These are phyloP conservation scores for Ceratobasidium sp. DNA, from an alignment of 1,284 basidiomycete genomes.

Conservation along the genomic window DNA sequence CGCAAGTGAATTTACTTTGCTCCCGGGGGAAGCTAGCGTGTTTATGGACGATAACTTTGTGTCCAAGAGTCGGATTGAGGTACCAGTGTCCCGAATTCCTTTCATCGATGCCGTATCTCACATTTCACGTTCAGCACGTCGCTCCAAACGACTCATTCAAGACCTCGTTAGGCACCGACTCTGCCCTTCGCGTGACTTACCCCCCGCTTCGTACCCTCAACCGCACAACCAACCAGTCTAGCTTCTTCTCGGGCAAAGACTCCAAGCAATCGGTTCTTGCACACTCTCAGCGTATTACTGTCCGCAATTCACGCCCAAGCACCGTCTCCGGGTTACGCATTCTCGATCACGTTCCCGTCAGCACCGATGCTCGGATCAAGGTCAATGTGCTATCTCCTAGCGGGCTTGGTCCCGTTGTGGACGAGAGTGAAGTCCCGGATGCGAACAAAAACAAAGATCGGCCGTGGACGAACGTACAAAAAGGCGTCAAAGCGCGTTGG, in stretches of 20 bases:
- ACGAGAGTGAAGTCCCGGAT: slow-evolving; percentile 2
- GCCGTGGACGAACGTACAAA: slow-evolving; percentile 4
- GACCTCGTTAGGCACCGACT: slow-evolving; percentile 48
- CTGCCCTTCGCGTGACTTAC: slow-evolving; percentile 50
- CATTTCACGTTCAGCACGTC: slow-evolving; percentile 33
- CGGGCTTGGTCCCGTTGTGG: slow-evolving; percentile 34
- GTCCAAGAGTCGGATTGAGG: slow-evolving; percentile 47
- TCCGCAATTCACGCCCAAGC: slow-evolving; percentile 51
- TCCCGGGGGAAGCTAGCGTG: slow-evolving; percentile 49
- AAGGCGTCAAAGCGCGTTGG: slow-evolving; percentile 37
- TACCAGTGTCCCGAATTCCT: background rate
- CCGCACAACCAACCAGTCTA: slow-evolving; percentile 39
- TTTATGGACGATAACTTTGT: slow-evolving; percentile 52
- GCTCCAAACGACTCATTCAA: slow-evolving; percentile 48
- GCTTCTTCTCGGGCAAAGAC: slow-evolving; percentile 14
- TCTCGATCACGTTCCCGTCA: slow-evolving; percentile 51
- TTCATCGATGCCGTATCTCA: background rate
- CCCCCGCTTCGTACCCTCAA: slow-evolving; percentile 50
- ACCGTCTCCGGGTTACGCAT: slow-evolving; percentile 47
- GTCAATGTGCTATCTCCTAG: slow-evolving; percentile 50
- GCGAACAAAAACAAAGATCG: slow-evolving; percentile 22
- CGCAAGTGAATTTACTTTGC: slow-evolving; percentile 45
- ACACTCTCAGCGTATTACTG: slow-evolving; percentile 50
- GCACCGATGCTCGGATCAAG: slow-evolving; percentile 50
- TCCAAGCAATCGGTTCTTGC: slow-evolving; percentile 47